phyloP scores from a whole-genome alignment of 2,329 filamentous ascomycete species.

The Penicillium sp. region DNA sequence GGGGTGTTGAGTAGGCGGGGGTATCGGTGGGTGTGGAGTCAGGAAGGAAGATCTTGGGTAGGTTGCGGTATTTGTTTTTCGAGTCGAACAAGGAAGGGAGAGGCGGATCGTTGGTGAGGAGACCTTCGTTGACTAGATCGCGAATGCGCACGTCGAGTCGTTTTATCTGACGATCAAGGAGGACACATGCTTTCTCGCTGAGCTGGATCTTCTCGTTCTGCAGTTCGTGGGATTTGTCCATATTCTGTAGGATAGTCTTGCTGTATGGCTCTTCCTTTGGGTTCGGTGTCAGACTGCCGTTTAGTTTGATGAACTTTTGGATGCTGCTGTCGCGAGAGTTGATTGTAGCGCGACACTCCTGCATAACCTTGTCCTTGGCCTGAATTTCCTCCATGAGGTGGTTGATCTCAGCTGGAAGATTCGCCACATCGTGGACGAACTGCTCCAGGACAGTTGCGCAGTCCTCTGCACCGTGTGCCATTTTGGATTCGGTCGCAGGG shows the following conservation, averaged over 20 bases:
- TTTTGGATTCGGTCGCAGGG: slow-evolving; percentile 23
- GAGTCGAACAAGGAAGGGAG: slow-evolving; percentile 60
- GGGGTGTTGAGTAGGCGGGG: slow-evolving; percentile 46
- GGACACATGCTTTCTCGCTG: slow-evolving; percentile 58
- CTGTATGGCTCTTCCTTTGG: slow-evolving; percentile 64
- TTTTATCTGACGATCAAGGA: slow-evolving; percentile 65
- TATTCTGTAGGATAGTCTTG: slow-evolving; percentile 58
- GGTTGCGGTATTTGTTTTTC: slow-evolving; percentile 44
- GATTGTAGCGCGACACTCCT: slow-evolving; percentile 58
- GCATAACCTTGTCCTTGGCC: slow-evolving; percentile 62
- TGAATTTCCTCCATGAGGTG: slow-evolving; percentile 67
- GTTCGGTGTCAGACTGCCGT: slow-evolving; percentile 61
- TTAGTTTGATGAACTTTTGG: slow-evolving; percentile 65
- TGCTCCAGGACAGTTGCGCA: slow-evolving; percentile 64
- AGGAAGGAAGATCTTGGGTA: slow-evolving; percentile 52
- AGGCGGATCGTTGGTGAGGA: slow-evolving; percentile 58
- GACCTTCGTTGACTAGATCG: slow-evolving; percentile 59
- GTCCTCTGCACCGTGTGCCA: slow-evolving; percentile 56
- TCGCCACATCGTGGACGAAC: slow-evolving; percentile 64
- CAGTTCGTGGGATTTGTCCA: slow-evolving; percentile 57
- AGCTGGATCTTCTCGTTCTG: slow-evolving; percentile 64
- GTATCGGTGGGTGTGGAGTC: slow-evolving; percentile 47
- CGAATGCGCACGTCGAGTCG: slow-evolving; percentile 62
- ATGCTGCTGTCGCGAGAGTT: slow-evolving; percentile 59
- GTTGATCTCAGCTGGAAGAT: slow-evolving; percentile 63